phyloP scores from a whole-genome alignment of 805 yeast genomes.

The Komagataella populi region DNA sequence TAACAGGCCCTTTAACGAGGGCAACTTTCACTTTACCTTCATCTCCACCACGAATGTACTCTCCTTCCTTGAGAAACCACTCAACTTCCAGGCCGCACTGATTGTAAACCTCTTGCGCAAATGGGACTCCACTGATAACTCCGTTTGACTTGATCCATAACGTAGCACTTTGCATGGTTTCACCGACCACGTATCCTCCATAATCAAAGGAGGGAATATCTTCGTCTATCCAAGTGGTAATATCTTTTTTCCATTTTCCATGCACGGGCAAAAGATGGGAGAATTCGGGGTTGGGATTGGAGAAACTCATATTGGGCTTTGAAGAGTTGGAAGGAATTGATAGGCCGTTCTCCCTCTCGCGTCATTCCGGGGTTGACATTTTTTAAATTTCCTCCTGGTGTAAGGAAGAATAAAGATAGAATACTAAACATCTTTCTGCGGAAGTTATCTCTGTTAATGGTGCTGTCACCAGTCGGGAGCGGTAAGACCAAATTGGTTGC shows the following conservation, averaged over 20 bases:
- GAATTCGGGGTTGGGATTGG: constrained; percentile 19
- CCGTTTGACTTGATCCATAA: constrained; percentile 75
- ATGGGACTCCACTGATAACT: constrained; percentile 74
- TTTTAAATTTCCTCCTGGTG: neutral
- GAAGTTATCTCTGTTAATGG: neutral
- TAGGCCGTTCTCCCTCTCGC: neutral
- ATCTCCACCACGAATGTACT: constrained; percentile 18
- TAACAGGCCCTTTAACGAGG: constrained; percentile 65
- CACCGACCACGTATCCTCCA: constrained; percentile 94
- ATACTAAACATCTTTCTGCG: too few species aligned
- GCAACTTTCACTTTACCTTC: constrained; percentile 62
- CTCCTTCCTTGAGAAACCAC: constrained; percentile 71
- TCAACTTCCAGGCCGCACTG: constrained; percentile 62
- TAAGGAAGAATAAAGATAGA: neutral
- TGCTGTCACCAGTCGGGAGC: neutral
- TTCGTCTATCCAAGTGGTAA: constrained; percentile 66
- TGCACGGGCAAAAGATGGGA: constrained; percentile 55
- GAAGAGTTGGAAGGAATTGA: neutral
- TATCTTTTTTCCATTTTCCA: constrained; percentile 73
- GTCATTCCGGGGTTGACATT: neutral
- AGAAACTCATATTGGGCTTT: constrained; percentile 5
- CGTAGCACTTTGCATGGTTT: constrained; percentile 53
- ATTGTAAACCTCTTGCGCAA: constrained; percentile 69
- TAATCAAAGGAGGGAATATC: constrained; percentile 91
- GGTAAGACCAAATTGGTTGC: neutral